Conservation (phyloP, 192 early-diverging fungal species). For the Rhizophagus prolifer region DNA sequence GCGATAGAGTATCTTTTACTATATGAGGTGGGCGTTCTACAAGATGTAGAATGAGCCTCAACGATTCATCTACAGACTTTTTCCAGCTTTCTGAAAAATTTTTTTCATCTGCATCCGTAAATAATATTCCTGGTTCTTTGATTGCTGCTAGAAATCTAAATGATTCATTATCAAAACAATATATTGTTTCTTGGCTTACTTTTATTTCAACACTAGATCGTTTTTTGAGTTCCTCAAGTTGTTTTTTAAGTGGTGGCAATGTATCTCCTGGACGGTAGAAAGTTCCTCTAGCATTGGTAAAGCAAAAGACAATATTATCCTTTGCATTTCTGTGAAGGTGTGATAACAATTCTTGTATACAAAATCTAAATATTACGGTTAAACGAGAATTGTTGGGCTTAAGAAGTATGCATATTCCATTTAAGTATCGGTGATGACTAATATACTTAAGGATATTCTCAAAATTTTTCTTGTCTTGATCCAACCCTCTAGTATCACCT, state of each 20-base stretch:
- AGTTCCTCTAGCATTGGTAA: conserved; percentile 33
- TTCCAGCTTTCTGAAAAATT: conserved; percentile 34
- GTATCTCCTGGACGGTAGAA: conserved; percentile 39
- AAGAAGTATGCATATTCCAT: conserved; percentile 34
- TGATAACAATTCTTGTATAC: conserved; percentile 33
- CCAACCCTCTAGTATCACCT: conserved; percentile 34
- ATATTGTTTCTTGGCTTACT: conserved; percentile 21
- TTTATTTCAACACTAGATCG: conserved; percentile 21
- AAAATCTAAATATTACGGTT: conserved; percentile 31
- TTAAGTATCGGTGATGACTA: conserved; percentile 22
- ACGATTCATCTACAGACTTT: conserved; percentile 30
- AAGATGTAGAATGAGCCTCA: conserved; percentile 25
- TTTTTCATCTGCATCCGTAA: conserved; percentile 19
- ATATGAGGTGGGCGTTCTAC: conserved; percentile 24
- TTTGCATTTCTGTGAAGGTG: conserved; percentile 33
- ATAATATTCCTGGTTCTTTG: conserved; percentile 22
- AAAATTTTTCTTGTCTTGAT: conserved; percentile 36
- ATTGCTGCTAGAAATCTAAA: conserved; percentile 36
- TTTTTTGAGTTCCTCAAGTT: conserved; percentile 26
- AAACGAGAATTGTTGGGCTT: conserved; percentile 29
- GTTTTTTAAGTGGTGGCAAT: conserved; percentile 20
- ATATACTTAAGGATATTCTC: conserved; percentile 31
- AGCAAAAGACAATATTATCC: conserved; percentile 37
- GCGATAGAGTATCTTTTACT: conserved; percentile 33
- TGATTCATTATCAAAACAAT: conserved; percentile 38